These are phyloP conservation scores for Sclerotinia minor DNA, from an alignment of 2,329 filamentous ascomycete species.

Conservation along the genomic window DNA sequence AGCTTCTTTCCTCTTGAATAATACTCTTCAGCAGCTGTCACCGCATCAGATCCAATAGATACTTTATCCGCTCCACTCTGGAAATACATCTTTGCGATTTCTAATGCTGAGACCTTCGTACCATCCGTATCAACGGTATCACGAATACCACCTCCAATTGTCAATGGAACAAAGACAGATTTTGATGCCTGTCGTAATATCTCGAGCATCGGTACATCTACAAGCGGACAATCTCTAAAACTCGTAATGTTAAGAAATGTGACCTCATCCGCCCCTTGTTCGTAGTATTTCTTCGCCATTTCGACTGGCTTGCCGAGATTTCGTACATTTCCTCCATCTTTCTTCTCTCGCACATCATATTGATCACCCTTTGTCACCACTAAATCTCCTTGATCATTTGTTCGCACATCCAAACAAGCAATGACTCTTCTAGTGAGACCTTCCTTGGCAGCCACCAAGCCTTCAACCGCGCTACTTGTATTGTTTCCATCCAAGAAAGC, in stretches of 20 bases:
- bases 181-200: slow-evolving; percentile 81
- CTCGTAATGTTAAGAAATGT: slow-evolving; percentile 98
- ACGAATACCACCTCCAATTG: slow-evolving; percentile 91
- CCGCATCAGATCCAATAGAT: slow-evolving; percentile 92
- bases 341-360: slow-evolving; percentile 95
- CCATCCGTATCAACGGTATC: slow-evolving; percentile 90
- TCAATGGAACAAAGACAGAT: slow-evolving; percentile 93
- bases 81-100: slow-evolving; percentile 97
- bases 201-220: slow-evolving; percentile 94
- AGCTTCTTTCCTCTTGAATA: slow-evolving; percentile 68
- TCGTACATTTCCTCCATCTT: slow-evolving; percentile 65
- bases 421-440: slow-evolving; percentile 92
- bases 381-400: slow-evolving; percentile 91
- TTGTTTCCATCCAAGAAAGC: slow-evolving; percentile 76
- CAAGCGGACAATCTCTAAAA: slow-evolving; percentile 91
- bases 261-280: slow-evolving; percentile 93
- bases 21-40: slow-evolving; percentile 89
- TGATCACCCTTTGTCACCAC: slow-evolving; percentile 99
- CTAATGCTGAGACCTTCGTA: slow-evolving; percentile 80
- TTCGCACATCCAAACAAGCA: slow-evolving; percentile 91
- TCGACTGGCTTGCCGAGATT: slow-evolving; percentile 97
- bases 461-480: slow-evolving; percentile 41
- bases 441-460: slow-evolving; percentile 46
- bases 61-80: slow-evolving; percentile 96
- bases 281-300: slow-evolving; percentile 90